Conservation (phyloP, 2,329 filamentous ascomycete species). For the Aspergillus latus region DNA sequence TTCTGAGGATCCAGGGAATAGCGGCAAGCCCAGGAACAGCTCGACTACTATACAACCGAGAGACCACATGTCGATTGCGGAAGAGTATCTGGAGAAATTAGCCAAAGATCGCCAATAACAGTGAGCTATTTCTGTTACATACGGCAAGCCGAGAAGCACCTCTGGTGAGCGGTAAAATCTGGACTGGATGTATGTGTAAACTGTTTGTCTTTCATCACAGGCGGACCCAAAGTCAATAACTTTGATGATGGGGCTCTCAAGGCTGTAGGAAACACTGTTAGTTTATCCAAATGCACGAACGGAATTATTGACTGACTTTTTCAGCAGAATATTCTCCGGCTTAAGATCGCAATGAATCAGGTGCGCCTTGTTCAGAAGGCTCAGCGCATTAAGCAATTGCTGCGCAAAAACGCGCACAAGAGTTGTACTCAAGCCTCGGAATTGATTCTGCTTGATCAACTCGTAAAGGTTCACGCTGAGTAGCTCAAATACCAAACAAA, state of each 20-base stretch:
- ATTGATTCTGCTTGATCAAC: constrained; percentile 99
- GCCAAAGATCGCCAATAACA: background rate
- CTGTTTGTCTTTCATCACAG: constrained; percentile 95
- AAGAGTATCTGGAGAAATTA: constrained; percentile 67
- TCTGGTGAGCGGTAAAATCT: constrained; percentile 97
- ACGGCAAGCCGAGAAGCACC: constrained; percentile 86
- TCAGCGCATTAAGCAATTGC: constrained; percentile 88
- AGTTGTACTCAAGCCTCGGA: constrained; percentile 93
- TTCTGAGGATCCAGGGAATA: constrained; percentile 96
- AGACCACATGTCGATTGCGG: constrained; percentile 99
- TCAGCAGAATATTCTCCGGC: constrained; percentile 94
- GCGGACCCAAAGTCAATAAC: constrained; percentile 99
- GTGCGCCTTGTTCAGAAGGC: constrained; percentile 90
- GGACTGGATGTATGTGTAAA: constrained; percentile 99
- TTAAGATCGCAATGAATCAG: constrained; percentile 98
- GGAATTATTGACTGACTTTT: constrained; percentile 62
- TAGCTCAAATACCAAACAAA: constrained; percentile 94
- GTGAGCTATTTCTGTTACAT: constrained; percentile 28
- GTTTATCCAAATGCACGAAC: background rate
- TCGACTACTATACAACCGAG: constrained; percentile 97
- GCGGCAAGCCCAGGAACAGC: constrained; percentile 86
- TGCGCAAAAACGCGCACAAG: constrained; percentile 96
- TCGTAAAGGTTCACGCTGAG: constrained; percentile 98
- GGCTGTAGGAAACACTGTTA: constrained; percentile 44
- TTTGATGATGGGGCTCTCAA: constrained; percentile 99